Evolutionary conservation across 2,329 filamentous ascomycete species (phyloP).

Genomic region (Stenocarpella maydis): DNA sequence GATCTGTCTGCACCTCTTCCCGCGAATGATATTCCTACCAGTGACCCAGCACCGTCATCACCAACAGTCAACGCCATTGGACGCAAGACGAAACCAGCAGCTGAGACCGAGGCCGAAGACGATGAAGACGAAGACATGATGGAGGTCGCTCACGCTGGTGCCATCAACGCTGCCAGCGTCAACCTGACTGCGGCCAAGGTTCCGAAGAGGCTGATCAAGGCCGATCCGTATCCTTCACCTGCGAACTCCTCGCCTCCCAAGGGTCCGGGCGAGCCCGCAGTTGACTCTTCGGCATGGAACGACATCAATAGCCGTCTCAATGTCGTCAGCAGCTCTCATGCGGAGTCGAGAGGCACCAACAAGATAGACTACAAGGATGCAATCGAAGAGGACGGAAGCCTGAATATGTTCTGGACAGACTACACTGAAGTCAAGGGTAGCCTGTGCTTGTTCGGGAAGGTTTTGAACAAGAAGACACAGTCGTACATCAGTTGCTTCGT

Average conservation of each 20-base stretch:
- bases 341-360: conserved; percentile 71
- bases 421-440: conserved; percentile 93
- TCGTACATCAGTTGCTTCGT: conserved; percentile 90
- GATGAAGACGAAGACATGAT: conserved; percentile 85
- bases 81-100: conserved; percentile 67
- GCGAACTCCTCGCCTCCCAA: conserved; percentile 79
- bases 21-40: conserved; percentile 72
- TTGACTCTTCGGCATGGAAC: conserved; percentile 90
- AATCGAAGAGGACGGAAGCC: conserved; percentile 90
- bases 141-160: conserved; percentile 82
- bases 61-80: conserved; percentile 81
- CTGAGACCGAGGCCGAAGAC: conserved; percentile 64
- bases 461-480: conserved; percentile 84
- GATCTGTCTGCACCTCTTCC: conserved; percentile 51
- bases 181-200: conserved; percentile 86
- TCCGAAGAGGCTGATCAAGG: conserved; percentile 76
- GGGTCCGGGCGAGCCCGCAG: conserved; percentile 58
- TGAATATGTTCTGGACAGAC: conserved; percentile 97
- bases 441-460: conserved; percentile 94
- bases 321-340: conserved; percentile 76
- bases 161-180: conserved; percentile 73
- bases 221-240: conserved; percentile 73
- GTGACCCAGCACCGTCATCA: conserved; percentile 86
- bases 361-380: conserved; percentile 86
- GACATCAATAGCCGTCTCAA: conserved; percentile 86